phyloP scores from a whole-genome alignment of 805 yeast genomes.

The Candida hispaniensis region DNA sequence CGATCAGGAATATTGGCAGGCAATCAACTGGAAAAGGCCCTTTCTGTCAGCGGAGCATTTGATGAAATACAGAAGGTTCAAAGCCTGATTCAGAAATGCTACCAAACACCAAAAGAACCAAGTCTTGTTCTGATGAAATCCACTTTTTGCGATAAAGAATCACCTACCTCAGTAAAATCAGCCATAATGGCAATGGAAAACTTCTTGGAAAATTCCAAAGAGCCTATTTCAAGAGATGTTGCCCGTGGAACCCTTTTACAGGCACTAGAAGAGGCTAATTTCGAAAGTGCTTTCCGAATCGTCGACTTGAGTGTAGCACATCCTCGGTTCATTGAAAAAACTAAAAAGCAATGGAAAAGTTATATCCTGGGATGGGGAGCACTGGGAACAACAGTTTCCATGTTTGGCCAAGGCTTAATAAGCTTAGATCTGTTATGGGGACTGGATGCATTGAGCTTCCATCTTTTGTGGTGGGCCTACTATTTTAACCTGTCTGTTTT shows the following conservation, averaged over 20 bases:
- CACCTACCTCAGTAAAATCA: no score
- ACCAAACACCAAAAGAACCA: slow-evolving; percentile 4
- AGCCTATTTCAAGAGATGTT: slow-evolving; percentile 1
- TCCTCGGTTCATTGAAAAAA: background rate
- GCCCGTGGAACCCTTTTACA: slow-evolving; percentile 4
- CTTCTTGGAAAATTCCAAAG: slow-evolving; percentile 1
- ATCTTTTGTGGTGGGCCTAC: slow-evolving; percentile 41
- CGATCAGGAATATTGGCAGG: slow-evolving; percentile 11
- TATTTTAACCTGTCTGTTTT: slow-evolving; percentile 39
- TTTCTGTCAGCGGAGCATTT: background rate
- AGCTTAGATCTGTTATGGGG: slow-evolving; percentile 8
- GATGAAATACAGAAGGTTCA: slow-evolving; percentile 2
- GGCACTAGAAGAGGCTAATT: slow-evolving; percentile 3
- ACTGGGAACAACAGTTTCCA: slow-evolving; percentile 4
- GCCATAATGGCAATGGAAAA: slow-evolving; percentile 13
- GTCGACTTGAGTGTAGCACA: slow-evolving; percentile 4
- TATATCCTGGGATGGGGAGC: slow-evolving; percentile 6
- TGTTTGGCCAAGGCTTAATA: slow-evolving; percentile 3
- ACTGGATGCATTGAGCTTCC: slow-evolving; percentile 26
- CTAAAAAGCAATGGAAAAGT: slow-evolving; percentile 6
- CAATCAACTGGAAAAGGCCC: slow-evolving; percentile 2
- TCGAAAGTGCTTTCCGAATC: slow-evolving; percentile 7
- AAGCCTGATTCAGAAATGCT: slow-evolving; percentile 1
- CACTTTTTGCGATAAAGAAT: slow-evolving; percentile 4
- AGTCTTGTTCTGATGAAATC: background rate